These are phyloP conservation scores for Tremellales sp. DNA, from an alignment of 1,284 basidiomycete species.

Conservation along the genomic window DNA sequence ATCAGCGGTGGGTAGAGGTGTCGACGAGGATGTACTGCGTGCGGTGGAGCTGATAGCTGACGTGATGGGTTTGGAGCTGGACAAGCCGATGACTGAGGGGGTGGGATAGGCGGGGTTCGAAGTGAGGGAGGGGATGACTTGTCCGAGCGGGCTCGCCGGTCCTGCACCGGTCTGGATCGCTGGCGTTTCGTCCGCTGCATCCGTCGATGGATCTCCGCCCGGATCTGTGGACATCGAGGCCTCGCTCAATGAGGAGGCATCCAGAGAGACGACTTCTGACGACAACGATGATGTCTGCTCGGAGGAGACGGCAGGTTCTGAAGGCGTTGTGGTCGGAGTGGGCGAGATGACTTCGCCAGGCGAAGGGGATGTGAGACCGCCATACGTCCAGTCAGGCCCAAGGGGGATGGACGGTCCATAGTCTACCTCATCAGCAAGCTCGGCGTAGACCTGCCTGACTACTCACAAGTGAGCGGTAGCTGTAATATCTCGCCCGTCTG, in stretches of 20 bases:
- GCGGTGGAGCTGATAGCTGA: background rate
- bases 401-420: constrained; percentile 28
- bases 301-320: no score
- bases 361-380: constrained; percentile 15
- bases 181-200: no score
- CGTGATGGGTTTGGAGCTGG: background rate
- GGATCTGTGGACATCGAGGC: no score
- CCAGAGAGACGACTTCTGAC: no score
- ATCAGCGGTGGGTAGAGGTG: background rate
- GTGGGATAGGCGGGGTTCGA: background rate
- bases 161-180: no score
- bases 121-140: background rate
- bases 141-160: background rate
- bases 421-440: constrained; percentile 8
- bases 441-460: background rate
- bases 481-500: constrained; percentile 23
- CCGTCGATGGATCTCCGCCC: no score
- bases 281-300: no score
- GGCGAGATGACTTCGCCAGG: background rate
- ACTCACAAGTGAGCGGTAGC: constrained; percentile 28
- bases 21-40: background rate
- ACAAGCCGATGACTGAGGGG: background rate
- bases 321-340: no score
- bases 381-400: constrained; percentile 20
- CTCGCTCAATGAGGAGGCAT: no score